Conservation (phyloP, 805 yeast species). For the Scheffersomyces amazonensis region DNA sequence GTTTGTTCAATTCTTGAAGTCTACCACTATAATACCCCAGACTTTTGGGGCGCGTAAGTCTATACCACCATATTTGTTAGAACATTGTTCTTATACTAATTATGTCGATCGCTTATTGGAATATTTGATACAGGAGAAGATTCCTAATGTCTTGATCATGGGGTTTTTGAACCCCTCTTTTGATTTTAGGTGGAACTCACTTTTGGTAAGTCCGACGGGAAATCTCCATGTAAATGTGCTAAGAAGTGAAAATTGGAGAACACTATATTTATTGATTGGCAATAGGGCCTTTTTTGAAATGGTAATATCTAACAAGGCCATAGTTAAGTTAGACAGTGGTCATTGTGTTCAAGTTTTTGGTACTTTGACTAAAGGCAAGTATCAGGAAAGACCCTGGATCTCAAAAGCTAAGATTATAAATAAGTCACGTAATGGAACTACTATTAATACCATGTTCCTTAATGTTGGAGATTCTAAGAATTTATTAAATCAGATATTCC, state of each 20-base stretch:
- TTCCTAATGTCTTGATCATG: constrained; percentile 34
- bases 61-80: neutral
- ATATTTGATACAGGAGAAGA: constrained; percentile 11
- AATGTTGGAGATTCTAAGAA: neutral
- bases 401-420: constrained; percentile 2
- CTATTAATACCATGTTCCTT: too few relatives aligned
- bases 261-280: constrained; percentile 39
- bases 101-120: constrained; percentile 1
- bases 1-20: constrained; percentile 1
- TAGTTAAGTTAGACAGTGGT: constrained; percentile 10
- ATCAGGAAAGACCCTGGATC: neutral
- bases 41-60: neutral
- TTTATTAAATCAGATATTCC: too few relatives aligned
- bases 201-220: constrained; percentile 26
- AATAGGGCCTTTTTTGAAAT: constrained; percentile 34
- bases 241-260: constrained; percentile 45
- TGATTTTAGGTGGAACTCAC: constrained; percentile 24
- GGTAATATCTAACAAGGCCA: constrained; percentile 34
- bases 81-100: neutral
- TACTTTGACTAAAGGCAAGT: constrained; percentile 1
- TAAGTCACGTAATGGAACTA: constrained; percentile 1
- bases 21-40: neutral
- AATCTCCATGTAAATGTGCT: constrained; percentile 36
- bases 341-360: constrained; percentile 24
- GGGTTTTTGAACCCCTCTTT: constrained; percentile 43